Conservation (phyloP, 192 early-diverging fungal species). For the Diversispora epigaea region DNA sequence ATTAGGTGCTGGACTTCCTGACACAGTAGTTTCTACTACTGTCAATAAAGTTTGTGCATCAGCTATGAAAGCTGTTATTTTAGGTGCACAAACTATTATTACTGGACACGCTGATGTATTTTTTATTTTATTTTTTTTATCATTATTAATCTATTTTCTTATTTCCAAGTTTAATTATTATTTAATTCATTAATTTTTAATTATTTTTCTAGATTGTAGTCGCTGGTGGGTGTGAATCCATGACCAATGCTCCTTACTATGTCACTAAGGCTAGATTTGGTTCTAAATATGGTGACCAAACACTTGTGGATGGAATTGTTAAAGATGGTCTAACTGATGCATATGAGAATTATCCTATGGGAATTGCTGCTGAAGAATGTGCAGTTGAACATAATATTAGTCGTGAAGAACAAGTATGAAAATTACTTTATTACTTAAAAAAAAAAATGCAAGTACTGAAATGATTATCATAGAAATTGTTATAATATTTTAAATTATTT, state of each 20-base stretch:
- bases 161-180: neutral
- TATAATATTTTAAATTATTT: neutral
- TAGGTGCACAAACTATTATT: constrained; percentile 74
- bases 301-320: constrained; percentile 73
- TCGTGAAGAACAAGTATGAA: constrained; percentile 66
- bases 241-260: constrained; percentile 83
- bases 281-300: constrained; percentile 70
- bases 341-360: constrained; percentile 74
- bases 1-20: constrained; percentile 67
- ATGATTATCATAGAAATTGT: too few relatives aligned
- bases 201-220: constrained; percentile 50
- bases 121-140: too few relatives aligned
- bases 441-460: too few relatives aligned
- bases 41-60: constrained; percentile 86
- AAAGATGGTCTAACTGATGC: constrained; percentile 77
- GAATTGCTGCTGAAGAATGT: constrained; percentile 76
- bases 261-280: constrained; percentile 76
- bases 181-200: constrained; percentile 7
- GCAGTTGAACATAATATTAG: constrained; percentile 76
- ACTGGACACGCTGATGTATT: constrained; percentile 66
- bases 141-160: neutral
- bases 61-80: constrained; percentile 76
- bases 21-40: constrained; percentile 66
- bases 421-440: too few relatives aligned
- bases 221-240: constrained; percentile 78